phyloP scores from a whole-genome alignment of 2,329 filamentous ascomycete species.

The Monilinia fructicola region DNA sequence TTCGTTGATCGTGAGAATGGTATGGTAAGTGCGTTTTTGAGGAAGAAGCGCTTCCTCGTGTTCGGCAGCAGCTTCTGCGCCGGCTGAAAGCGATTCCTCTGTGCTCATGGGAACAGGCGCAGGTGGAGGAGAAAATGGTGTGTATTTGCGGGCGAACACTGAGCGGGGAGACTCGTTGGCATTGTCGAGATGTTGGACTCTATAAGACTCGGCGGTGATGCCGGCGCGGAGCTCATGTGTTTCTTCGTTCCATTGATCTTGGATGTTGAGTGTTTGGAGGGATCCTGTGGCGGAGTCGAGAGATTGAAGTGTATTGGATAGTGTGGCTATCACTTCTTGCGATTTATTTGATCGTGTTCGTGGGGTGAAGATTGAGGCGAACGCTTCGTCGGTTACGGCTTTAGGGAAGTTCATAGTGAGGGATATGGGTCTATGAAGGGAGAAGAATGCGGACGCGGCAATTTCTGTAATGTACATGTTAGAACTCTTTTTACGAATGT shows the following conservation, averaged over 20 bases:
- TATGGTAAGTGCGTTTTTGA: constrained; percentile 59
- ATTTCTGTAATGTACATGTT: constrained; percentile 60
- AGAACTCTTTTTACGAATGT: background rate
- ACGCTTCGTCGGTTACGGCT: constrained; percentile 68
- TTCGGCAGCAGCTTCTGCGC: constrained; percentile 41
- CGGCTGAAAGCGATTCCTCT: constrained; percentile 42
- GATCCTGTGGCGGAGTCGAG: constrained; percentile 57
- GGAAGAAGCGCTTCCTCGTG: constrained; percentile 43
- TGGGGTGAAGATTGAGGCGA: constrained; percentile 77
- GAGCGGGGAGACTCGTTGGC: constrained; percentile 61
- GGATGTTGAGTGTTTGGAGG: constrained; percentile 22
- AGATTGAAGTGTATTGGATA: constrained; percentile 59
- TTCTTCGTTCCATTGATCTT: constrained; percentile 36
- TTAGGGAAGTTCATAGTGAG: constrained; percentile 79
- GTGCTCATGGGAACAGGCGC: constrained; percentile 62
- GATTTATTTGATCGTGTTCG: constrained; percentile 51
- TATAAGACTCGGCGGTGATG: constrained; percentile 47
- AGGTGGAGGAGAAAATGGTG: constrained; percentile 84
- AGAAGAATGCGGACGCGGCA: constrained; percentile 89
- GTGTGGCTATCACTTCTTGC: constrained; percentile 64
- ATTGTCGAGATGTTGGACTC: constrained; percentile 52
- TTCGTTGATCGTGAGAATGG: constrained; percentile 66
- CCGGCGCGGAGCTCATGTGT: constrained; percentile 43
- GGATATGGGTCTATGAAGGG: constrained; percentile 90
- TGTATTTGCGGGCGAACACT: constrained; percentile 64